A percentile compares a stretch with the other conserved stretches of the same genome.
Conservation (phyloP, 495 filamentous ascomycete species). For the Friedmanniomyces simplex region DNA sequence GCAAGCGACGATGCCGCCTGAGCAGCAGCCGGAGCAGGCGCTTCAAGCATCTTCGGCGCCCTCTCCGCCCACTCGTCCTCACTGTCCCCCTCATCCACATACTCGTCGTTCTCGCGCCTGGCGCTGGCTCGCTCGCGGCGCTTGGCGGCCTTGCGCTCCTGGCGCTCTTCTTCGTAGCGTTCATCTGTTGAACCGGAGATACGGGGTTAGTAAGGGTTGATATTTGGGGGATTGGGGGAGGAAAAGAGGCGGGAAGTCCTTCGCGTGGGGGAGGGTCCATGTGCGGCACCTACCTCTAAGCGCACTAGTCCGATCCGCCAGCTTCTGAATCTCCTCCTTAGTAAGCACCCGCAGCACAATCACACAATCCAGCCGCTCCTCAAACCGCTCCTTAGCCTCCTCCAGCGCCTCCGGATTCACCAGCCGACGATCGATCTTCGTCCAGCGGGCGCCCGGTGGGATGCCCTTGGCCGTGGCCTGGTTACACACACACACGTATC, state of each 20-base stretch:
- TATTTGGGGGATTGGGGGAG: not conserved
- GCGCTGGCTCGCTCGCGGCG: slow-evolving; percentile 12
- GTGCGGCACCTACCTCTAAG: slow-evolving; percentile 54
- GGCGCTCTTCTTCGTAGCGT: slow-evolving; percentile 28
- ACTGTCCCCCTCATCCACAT: slow-evolving; percentile 1
- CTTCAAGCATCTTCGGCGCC: slow-evolving; percentile 14
- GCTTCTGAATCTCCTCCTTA: slow-evolving; percentile 72
- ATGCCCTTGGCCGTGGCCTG: slow-evolving; percentile 50
- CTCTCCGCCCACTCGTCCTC: slow-evolving; percentile 16
- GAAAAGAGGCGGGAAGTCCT: slow-evolving; percentile 1
- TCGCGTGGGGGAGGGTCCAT: not conserved
- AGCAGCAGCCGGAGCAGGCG: not conserved
- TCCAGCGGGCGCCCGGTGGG: slow-evolving; percentile 73
- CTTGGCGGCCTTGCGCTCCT: slow-evolving; percentile 16
- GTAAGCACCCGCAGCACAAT: slow-evolving; percentile 72
- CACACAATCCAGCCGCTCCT: slow-evolving; percentile 70
- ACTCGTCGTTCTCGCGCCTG: slow-evolving; percentile 15
- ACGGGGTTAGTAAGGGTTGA: not conserved
- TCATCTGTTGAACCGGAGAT: slow-evolving; percentile 15
- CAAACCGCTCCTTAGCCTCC: slow-evolving; percentile 67
- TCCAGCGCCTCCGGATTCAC: slow-evolving; percentile 76
- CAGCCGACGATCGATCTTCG: slow-evolving; percentile 71
- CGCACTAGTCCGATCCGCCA: slow-evolving; percentile 62
- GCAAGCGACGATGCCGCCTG: not conserved
- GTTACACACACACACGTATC: not conserved